Evolutionary conservation across 192 early-diverging fungal species (phyloP), one percentile per base, ranked within the genome.

Genomic region (Martensiomyces pterosporus): DNA sequence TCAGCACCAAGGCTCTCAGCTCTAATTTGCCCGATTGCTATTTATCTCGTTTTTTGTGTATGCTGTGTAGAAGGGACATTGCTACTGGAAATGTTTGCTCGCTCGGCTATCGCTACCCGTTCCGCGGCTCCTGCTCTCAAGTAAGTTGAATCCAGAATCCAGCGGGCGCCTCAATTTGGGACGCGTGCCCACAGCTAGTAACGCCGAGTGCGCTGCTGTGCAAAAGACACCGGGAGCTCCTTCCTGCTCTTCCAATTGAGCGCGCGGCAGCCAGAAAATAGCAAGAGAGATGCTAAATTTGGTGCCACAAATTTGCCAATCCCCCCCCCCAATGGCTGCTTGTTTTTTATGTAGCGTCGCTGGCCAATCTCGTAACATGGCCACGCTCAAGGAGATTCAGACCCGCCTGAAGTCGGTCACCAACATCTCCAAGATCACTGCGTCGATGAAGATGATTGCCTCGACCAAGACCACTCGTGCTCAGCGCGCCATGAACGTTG

Each of bases 381-480:
- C 90, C 35, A 93, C 93, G 48, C 80, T 93, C 57, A 87, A 86
- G 76, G 93, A 95, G 81, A 88, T 98, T 77, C 90, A 91, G 73
- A 72, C 85, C 49, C 92, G 96, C 50, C 75, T 96, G 66, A 93
- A 94, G 81, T 94, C 96, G 51, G 83, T 99, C 49, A 82, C 87
- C 55, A 97, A 93, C 85, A 99, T 97, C 79, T 90, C 86, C 61
- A 99, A 99, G 81, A 97, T 99, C 71, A 99, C 96, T 43, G 94
- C 94, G 77, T 97, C 94, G 37, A 99, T 99, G 94, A 99, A 99
- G 84, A 96, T 99, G 92, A 99, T 99, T 95, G 93, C 96, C 32
- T 96, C 96, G 33, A 99, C 94, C 75, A 99, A 99, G 82, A 90
- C 94, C 63, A 67, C 79, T 21, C 69, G 76, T 47, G 88, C 93